Evolutionary conservation across 1,139 yeast species (phyloP).

Genomic region (Diutina mesorugosa): DNA sequence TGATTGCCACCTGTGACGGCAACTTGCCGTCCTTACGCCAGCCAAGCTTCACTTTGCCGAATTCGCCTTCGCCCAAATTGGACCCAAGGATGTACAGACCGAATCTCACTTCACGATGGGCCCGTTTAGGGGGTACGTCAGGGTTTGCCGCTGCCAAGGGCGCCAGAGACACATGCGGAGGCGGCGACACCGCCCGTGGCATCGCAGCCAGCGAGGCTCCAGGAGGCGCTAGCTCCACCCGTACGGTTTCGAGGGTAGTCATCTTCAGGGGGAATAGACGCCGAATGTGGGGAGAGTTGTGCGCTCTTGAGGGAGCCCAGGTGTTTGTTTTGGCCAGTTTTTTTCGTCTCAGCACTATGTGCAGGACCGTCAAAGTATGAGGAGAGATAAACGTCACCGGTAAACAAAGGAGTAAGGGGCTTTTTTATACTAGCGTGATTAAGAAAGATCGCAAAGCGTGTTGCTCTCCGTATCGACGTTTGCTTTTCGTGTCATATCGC

Average conservation of each 20-base stretch:
- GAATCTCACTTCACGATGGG: constrained; percentile 52
- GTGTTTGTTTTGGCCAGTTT: no score
- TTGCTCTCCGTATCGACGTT: no score
- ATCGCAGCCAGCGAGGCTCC: neutral
- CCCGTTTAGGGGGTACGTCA: neutral
- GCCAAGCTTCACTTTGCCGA: constrained; percentile 94
- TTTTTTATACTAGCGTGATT: no score
- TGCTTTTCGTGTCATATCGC: no score
- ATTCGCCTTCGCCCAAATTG: constrained; percentile 96
- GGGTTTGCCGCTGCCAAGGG: neutral
- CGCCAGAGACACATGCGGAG: neutral
- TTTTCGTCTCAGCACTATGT: no score
- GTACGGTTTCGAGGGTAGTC: neutral
- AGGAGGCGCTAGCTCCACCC: neutral
- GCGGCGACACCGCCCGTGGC: neutral
- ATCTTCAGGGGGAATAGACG: neutral
- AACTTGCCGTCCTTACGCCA: constrained; percentile 76
- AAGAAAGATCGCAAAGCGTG: no score
- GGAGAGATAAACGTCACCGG: no score
- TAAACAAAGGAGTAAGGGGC: no score
- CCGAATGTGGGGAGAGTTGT: neutral
- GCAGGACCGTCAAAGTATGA: no score
- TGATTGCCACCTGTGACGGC: constrained; percentile 87
- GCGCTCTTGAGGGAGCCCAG: no score
- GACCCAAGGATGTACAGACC: constrained; percentile 86